These are phyloP conservation scores for Pestalotiopsis sp. DNA, from an alignment of 2,329 filamentous ascomycete genomes.

Conservation along the genomic window DNA sequence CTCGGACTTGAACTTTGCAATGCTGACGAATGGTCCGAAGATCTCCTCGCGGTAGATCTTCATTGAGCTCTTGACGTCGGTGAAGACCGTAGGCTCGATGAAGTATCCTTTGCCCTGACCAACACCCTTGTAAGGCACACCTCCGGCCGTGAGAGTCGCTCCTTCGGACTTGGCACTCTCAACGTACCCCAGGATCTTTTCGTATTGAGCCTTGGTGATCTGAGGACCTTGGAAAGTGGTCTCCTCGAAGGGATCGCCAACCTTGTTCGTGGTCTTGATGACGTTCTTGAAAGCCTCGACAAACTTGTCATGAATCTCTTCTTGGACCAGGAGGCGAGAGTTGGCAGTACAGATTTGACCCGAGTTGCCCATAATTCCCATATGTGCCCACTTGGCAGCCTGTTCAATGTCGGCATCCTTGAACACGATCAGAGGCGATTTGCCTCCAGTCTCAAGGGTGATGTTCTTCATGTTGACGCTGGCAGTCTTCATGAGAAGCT, in stretches of 20 bases:
- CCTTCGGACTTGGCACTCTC: constrained; percentile 71
- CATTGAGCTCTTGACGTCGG: constrained; percentile 43
- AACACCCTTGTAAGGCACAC: constrained; percentile 38
- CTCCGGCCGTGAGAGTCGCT: constrained; percentile 67
- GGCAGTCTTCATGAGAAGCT: constrained; percentile 76
- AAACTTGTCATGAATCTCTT: constrained; percentile 64
- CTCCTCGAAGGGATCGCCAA: constrained; percentile 72
- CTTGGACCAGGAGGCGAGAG: constrained; percentile 66
- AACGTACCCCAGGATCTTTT: constrained; percentile 71
- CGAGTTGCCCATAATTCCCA: constrained; percentile 60
- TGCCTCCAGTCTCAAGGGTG: constrained; percentile 69
- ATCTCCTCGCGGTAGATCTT: constrained; percentile 48
- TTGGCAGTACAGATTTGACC: constrained; percentile 70
- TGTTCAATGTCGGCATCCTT: constrained; percentile 68
- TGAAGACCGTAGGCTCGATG: constrained; percentile 49
- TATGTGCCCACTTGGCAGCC: constrained; percentile 62
- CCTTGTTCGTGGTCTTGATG: constrained; percentile 60
- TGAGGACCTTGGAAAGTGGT: constrained; percentile 76
- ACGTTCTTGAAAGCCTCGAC: constrained; percentile 62
- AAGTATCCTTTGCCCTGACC: constrained; percentile 47
- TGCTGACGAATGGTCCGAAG: constrained; percentile 47
- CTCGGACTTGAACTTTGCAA: constrained; percentile 45
- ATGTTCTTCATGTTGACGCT: constrained; percentile 68
- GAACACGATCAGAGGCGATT: constrained; percentile 67
- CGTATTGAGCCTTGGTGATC: constrained; percentile 71